Evolutionary conservation across 768 basidiomycete genomes (phyloP), one percentile per base, ranked within the genome.

Genomic region (Rhizopogon sp.): DNA sequence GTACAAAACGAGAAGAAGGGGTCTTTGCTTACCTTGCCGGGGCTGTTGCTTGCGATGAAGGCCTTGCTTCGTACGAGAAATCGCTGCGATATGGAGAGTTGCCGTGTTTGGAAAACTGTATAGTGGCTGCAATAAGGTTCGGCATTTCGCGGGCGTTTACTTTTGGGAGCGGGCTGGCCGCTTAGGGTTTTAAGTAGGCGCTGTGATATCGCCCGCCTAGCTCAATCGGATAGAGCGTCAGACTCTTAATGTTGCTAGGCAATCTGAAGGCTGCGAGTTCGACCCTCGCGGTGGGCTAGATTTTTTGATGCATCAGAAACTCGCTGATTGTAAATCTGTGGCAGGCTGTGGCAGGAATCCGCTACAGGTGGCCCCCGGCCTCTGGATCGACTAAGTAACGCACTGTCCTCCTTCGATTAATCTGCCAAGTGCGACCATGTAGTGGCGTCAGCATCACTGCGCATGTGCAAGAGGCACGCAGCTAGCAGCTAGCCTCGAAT

Each of bases 181-280:
- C 35, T 37, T 37, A 14, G 14, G 2, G 35, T 22, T 2, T 49
- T 22, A 3, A 0, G 5, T 49, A 49, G 14, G 14, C 31, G 39
- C 29, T 28, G 20, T 29, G 22, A 29, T 39, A 22, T 39, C 43
- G 75, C 76, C 73, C 70, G 75, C 72, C 74, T 76, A 76, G 75
- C 75, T 75, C 75, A 76, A 75, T 76, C 74, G 74, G 75, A 76
- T 76, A 76, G 75, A 76, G 75, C 75, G 75, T 76, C 75, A 75
- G 75, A 76, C 75, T 76, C 75, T 76, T 76, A 76, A 16, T 39
- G 25, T 25, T 25, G 17, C 49, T 58, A 50, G 46, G 55, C 49
- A 49, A 85, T 86, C 84, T 86, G 82, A 86, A 86, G 84, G 84
- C 81, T 86, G 84, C 84, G 84, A 83, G 84, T 86, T 86, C 84